A percentile compares a stretch with the other conserved stretches of the same genome.
Conservation (phyloP, 83 land plant species). For the Larix sibirica region DNA sequence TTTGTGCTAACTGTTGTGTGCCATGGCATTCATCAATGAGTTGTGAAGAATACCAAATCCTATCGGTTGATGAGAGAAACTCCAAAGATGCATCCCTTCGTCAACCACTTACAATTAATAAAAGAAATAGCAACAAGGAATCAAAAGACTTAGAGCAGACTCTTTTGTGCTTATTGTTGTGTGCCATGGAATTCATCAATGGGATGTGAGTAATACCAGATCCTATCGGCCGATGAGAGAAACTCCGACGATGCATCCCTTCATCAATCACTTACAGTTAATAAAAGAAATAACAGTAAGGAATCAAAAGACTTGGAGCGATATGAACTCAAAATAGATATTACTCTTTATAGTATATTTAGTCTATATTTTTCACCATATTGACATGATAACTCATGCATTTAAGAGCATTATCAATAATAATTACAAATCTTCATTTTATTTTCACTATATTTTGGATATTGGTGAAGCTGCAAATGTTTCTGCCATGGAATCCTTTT, state of each 20-base stretch:
- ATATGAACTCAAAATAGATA: constrained; percentile 50
- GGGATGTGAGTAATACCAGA: constrained; percentile 74
- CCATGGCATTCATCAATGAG: constrained; percentile 83
- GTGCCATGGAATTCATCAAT: constrained; percentile 82
- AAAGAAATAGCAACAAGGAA: constrained; percentile 20
- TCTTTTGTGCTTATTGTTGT: constrained; percentile 70
- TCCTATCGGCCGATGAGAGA: constrained; percentile 44
- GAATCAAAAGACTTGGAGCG: constrained; percentile 36
- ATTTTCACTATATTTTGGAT: too few relatives aligned
- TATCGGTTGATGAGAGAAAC: constrained; percentile 53
- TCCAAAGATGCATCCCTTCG: constrained; percentile 33
- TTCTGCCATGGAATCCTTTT: too few relatives aligned
- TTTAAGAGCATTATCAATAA: background rate
- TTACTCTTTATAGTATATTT: background rate
- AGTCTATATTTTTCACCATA: background rate
- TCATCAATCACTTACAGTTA: constrained; percentile 38
- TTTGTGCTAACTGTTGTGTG: constrained; percentile 77
- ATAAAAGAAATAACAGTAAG: constrained; percentile 19
- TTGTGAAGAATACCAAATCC: constrained; percentile 67
- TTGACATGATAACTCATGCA: background rate
- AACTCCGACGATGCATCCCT: constrained; percentile 48
- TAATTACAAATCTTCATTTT: background rate
- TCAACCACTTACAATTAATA: constrained; percentile 36
- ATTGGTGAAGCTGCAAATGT: constrained; percentile 7
- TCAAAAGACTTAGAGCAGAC: constrained; percentile 35